These are phyloP conservation scores for Mollisia scopiformis DNA, from an alignment of 2,329 filamentous ascomycete genomes.

Conservation along the genomic window DNA sequence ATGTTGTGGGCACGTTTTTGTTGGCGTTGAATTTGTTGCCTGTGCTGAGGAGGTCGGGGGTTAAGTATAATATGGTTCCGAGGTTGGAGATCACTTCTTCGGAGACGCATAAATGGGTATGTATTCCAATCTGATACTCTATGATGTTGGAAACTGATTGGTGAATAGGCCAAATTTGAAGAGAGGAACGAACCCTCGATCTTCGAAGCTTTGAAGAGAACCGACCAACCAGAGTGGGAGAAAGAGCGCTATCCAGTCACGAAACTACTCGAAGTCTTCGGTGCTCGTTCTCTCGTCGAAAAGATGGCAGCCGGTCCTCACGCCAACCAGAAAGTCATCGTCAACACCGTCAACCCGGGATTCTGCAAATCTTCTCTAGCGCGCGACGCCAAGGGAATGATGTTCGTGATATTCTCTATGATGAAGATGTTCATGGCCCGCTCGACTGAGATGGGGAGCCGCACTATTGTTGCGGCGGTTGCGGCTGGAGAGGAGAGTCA, in stretches of 20 bases:
- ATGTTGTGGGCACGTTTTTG: conserved; percentile 34
- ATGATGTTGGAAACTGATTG: background rate
- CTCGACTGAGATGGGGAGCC: conserved; percentile 49
- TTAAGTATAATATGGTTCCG: conserved; percentile 22
- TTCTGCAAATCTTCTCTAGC: conserved; percentile 51
- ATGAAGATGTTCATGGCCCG: conserved; percentile 43
- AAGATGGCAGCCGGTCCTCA: background rate
- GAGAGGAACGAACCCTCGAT: conserved; percentile 31
- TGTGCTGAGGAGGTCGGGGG: conserved; percentile 25
- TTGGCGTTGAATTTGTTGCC: conserved; percentile 28
- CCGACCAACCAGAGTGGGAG: conserved; percentile 6
- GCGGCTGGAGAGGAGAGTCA: conserved; percentile 33
- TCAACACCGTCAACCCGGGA: conserved; percentile 19
- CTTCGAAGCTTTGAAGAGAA: conserved; percentile 18
- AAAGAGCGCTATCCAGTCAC: conserved; percentile 41
- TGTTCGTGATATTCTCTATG: conserved; percentile 20
- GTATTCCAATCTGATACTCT: conserved; percentile 27
- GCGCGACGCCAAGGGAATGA: conserved; percentile 4
- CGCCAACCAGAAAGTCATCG: background rate
- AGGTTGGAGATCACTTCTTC: conserved; percentile 36
- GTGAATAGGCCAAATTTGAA: conserved; percentile 1
- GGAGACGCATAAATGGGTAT: conserved; percentile 39
- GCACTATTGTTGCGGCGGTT: conserved; percentile 42
- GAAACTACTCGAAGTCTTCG: conserved; percentile 51
- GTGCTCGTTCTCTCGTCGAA: conserved; percentile 42